These are phyloP conservation scores for Potentilla sterilis DNA, from an alignment of 306 rosid species.

Conservation along the genomic window DNA sequence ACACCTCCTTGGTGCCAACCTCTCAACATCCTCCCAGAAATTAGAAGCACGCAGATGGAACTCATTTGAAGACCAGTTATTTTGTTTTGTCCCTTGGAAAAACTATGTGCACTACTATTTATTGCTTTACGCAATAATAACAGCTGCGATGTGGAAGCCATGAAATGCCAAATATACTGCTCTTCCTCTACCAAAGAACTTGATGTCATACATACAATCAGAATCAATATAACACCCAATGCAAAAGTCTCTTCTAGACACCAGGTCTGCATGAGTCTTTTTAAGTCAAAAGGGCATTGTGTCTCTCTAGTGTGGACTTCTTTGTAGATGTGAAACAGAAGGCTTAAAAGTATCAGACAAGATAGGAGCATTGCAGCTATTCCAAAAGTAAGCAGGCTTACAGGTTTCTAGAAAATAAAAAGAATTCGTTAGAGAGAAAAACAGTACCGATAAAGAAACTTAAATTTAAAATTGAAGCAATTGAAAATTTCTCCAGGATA, in stretches of 20 bases:
- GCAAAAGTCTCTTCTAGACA: slow-evolving; percentile 61
- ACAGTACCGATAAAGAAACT: slow-evolving; percentile 15
- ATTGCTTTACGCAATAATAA: slow-evolving; percentile 56
- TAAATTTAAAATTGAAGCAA: slow-evolving; percentile 8
- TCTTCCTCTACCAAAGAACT: slow-evolving; percentile 98
- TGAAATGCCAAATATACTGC: slow-evolving; percentile 90
- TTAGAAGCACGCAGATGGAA: slow-evolving; percentile 52
- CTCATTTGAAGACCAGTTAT: slow-evolving; percentile 33
- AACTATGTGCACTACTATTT: slow-evolving; percentile 37
- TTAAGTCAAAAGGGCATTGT: slow-evolving; percentile 23
- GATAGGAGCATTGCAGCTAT: slow-evolving; percentile 71
- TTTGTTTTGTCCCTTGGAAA: slow-evolving; percentile 38
- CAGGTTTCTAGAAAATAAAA: slow-evolving; percentile 68
- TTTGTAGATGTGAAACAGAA: slow-evolving; percentile 45
- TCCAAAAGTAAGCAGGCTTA: slow-evolving; percentile 67
- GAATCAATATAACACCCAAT: slow-evolving; percentile 49
- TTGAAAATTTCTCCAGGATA: slow-evolving; percentile 3
- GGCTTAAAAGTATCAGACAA: slow-evolving; percentile 53
- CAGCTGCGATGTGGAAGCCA: slow-evolving; percentile 54
- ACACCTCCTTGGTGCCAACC: slow-evolving; percentile 99
- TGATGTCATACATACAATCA: slow-evolving; percentile 72
- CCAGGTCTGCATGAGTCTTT: slow-evolving; percentile 40
- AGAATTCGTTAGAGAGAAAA: slow-evolving; percentile 1
- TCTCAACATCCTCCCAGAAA: slow-evolving; percentile 80
- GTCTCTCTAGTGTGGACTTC: slow-evolving; percentile 43